Evolutionary conservation across 208 protist genomes (phyloP), one percentile per base, ranked within the genome.

Genomic region (Endotrypanum monterogeii): DNA sequence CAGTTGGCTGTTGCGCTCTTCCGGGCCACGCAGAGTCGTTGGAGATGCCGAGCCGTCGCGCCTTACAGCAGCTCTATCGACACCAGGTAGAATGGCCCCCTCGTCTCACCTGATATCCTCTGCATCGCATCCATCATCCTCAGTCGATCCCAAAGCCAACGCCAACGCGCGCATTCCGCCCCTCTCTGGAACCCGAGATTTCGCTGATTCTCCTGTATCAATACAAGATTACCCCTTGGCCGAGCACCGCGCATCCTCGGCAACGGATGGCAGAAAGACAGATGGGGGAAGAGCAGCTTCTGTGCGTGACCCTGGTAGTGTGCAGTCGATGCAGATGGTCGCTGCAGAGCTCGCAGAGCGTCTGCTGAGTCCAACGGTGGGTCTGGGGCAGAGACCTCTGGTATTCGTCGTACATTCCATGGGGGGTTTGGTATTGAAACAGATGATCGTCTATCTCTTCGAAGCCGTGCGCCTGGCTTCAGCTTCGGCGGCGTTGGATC

Each of bases 371-470:
- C 35, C 72, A 5, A 60, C 69, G 20, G 84, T 92, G 2, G 84
- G 83, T 32, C 73, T 89, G 1, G 88, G 88, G 11, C 65, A 68
- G 50, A 50, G 88, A 25, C 89, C 89, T 20, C 77, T 93, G 9
- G 78, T 93, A 4, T 93, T 93, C 76, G 51, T 93, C 25, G 74
- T 79, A 32, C 86, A 93, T 68, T 93, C 89, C 1, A 86, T 93
- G 77, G 89, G 89, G 9, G 89, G 89, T 0, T 82, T 93, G 35
- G 80, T 93, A 6, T 56, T 87, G 11, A 93, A 93, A 67, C 74
- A 83, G 60, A 88, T 93, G 86, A 67, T 93, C 41, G 68, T 89
- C 23, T 83, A 72, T 0, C 62, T 88, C 8, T 83, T 80, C 30
- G 76, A 82, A 20, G 62, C 74, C 61, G 50, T 57, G 3, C 70